Percentiles rank a stretch among this genome's conserved stretches.
Conservation (phyloP, 2,329 filamentous ascomycete genomes). For the Botryosphaeria dothidea region DNA sequence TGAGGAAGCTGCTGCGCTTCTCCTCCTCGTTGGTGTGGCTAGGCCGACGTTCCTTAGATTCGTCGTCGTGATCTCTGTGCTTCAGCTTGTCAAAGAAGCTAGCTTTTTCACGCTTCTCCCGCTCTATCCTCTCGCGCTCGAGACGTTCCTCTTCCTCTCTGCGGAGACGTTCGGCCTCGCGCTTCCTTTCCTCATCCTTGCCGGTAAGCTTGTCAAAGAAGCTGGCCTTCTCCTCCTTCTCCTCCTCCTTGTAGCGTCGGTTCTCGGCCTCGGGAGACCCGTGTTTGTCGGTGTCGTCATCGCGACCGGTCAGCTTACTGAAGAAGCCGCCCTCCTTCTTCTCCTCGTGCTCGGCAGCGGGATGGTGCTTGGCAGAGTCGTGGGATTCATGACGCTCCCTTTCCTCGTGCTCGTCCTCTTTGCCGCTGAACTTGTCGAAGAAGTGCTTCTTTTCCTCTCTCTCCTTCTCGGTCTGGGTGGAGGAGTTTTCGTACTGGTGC, state of each 20-base stretch:
- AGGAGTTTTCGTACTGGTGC: background rate
- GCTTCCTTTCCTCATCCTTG: constrained; percentile 16
- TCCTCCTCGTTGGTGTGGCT: background rate
- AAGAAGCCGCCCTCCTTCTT: constrained; percentile 15
- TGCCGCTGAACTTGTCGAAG: constrained; percentile 2
- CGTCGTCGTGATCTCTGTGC: background rate
- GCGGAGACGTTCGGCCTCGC: constrained; percentile 10
- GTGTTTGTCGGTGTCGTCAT: constrained; percentile 3
- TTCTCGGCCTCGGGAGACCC: constrained; percentile 18
- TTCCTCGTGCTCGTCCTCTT: constrained; percentile 6
- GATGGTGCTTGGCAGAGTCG: constrained; percentile 14
- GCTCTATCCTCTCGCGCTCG: constrained; percentile 13
- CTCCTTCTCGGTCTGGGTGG: constrained; percentile 13
- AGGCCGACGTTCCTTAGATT: constrained; percentile 6
- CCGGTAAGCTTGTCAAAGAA: constrained; percentile 18
- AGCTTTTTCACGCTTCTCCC: constrained; percentile 5
- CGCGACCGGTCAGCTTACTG: constrained; percentile 16
- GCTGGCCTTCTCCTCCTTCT: constrained; percentile 16
- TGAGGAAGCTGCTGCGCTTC: constrained; percentile 1
- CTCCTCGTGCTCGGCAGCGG: constrained; percentile 16
- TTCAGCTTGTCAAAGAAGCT: constrained; percentile 15
- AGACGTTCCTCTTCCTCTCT: constrained; percentile 3
- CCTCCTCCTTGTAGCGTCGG: constrained; percentile 13
- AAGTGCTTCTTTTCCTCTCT: constrained; percentile 7
- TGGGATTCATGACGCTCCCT: constrained; percentile 2